These are phyloP conservation scores for Ustilago curta DNA, from an alignment of 1,284 basidiomycete species.

Conservation along the genomic window DNA sequence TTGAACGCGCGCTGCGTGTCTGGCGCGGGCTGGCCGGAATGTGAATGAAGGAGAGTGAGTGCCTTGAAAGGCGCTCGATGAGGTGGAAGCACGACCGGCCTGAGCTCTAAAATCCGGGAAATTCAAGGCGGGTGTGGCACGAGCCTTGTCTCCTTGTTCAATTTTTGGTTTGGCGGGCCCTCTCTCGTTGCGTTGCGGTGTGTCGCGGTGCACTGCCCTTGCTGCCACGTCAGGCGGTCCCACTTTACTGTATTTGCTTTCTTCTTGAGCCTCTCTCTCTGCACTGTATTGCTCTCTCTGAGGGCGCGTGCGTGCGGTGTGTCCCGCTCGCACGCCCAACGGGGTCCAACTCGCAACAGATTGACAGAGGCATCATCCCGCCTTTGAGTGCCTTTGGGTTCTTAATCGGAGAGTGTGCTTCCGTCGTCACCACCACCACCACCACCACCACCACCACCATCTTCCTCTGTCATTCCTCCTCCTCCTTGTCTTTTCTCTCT, in stretches of 20 bases:
- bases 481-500: not conserved
- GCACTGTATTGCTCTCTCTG: not conserved
- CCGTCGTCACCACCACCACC: conserved; percentile 1
- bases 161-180: too few species aligned
- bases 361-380: not conserved
- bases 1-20: conserved; percentile 8
- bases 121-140: conserved; percentile 5
- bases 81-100: conserved; percentile 13
- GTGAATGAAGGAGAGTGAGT: too few species aligned
- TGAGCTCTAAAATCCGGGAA: conserved; percentile 14
- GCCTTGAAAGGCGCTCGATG: conserved; percentile 4
- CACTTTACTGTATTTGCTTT: not conserved
- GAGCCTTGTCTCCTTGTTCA: not conserved
- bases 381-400: not conserved
- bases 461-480: not conserved
- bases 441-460: not conserved
- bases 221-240: not conserved
- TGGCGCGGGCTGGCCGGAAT: conserved; percentile 9
- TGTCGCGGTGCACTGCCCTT: not conserved
- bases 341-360: not conserved
- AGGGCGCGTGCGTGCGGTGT: too few species aligned
- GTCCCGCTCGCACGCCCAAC: conserved; percentile 1
- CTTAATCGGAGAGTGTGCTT: not conserved
- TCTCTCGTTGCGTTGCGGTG: too few species aligned
- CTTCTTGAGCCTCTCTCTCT: conserved; percentile 1